Evolutionary conservation across 108 stramenopile genomes (phyloP).

Genomic region (Phaeodactylum tricornutum): DNA sequence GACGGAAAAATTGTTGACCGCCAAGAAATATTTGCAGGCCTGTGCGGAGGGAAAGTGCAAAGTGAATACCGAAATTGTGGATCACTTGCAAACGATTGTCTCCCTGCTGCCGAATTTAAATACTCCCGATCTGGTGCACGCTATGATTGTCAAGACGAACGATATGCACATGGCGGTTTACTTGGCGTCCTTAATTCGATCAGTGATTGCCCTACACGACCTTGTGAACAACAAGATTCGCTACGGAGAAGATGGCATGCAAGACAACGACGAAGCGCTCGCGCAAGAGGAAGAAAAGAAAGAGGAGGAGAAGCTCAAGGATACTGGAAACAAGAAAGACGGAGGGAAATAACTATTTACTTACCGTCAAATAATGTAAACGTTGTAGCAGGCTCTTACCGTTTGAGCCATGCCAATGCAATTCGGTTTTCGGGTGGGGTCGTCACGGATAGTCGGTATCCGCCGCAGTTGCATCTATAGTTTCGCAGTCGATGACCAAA

Average conservation of each 20-base stretch:
- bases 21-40: constrained; percentile 84
- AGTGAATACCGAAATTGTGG: constrained; percentile 82
- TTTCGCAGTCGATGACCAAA: too few relatives aligned
- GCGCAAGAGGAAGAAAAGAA: constrained; percentile 30
- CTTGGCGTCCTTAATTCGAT: constrained; percentile 79
- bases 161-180: constrained; percentile 97
- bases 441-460: too few relatives aligned
- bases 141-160: constrained; percentile 94
- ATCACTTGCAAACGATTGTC: constrained; percentile 92
- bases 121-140: constrained; percentile 82
- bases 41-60: constrained; percentile 49
- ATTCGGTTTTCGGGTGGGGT: too few relatives aligned
- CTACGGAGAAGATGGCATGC: constrained; percentile 45
- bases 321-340: constrained; percentile 24
- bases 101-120: constrained; percentile 97
- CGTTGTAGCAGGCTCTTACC: too few relatives aligned
- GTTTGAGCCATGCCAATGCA: too few relatives aligned
- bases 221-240: constrained; percentile 92
- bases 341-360: constrained; percentile 2
- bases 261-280: constrained; percentile 25
- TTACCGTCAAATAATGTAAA: too few relatives aligned
- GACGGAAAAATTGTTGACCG: constrained; percentile 83
- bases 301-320: constrained; percentile 33
- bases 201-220: constrained; percentile 95
- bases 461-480: too few relatives aligned